A percentile compares a stretch with the other conserved stretches of the same genome.
Evolutionary conservation across 208 protist species (phyloP).

Genomic region (Trypanosoma rangeli): DNA sequence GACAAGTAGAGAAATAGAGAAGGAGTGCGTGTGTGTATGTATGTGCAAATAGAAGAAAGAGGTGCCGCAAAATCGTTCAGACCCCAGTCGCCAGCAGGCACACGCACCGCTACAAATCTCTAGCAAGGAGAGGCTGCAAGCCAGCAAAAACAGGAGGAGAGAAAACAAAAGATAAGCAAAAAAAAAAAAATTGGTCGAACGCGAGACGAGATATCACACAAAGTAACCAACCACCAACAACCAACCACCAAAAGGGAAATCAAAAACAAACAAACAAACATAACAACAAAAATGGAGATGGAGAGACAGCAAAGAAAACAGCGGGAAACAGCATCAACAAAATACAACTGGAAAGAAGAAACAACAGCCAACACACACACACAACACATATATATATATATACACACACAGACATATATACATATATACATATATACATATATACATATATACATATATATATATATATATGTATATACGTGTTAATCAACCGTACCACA

Average conservation of each 20-base stretch:
- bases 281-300: neutral
- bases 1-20: too few species aligned
- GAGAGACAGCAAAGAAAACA: too few species aligned
- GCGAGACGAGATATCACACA: neutral
- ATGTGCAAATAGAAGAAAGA: too few species aligned
- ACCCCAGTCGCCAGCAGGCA: neutral
- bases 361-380: neutral
- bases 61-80: neutral
- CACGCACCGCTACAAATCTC: slow-evolving; percentile 22
- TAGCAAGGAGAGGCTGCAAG: too few species aligned
- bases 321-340: too few species aligned
- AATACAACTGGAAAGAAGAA: neutral
- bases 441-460: neutral
- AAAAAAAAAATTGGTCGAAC: slow-evolving; percentile 8
- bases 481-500: too few species aligned
- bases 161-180: slow-evolving; percentile 22
- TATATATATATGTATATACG: neutral
- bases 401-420: neutral
- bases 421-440: neutral
- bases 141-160: slow-evolving; percentile 7
- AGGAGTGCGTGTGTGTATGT: too few species aligned
- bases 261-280: slow-evolving; percentile 5
- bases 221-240: neutral
- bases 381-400: neutral
- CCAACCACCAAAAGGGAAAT: too few species aligned